Evolutionary conservation across 306 rosid genomes (phyloP).

Genomic region (Quercus dentata): DNA sequence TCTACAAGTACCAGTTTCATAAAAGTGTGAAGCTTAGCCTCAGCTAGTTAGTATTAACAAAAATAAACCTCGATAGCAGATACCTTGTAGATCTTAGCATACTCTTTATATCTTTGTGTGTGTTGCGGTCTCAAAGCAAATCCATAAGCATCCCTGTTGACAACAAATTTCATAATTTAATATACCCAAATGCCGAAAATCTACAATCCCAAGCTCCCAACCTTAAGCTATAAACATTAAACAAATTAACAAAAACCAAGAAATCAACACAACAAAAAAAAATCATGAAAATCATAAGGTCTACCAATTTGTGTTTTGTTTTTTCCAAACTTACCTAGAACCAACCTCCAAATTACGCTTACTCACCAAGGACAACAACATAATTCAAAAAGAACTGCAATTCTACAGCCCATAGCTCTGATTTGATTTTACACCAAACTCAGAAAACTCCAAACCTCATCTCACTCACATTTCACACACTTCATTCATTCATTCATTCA

Average conservation of each 20-base stretch:
- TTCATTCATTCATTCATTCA: too few species aligned
- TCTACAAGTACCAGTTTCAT: not conserved
- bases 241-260: too few species aligned
- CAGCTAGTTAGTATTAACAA: constrained; percentile 3
- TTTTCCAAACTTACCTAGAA: constrained; percentile 58
- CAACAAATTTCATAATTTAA: not conserved
- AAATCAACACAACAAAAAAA: not conserved
- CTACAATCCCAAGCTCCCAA: not conserved
- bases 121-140: constrained; percentile 96
- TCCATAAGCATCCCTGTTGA: constrained; percentile 79
- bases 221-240: too few species aligned
- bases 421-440: constrained; percentile 32
- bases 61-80: not conserved
- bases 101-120: constrained; percentile 67
- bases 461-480: constrained; percentile 32
- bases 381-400: constrained; percentile 54
- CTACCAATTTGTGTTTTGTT: not conserved
- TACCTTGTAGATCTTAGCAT: constrained; percentile 76
- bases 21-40: not conserved
- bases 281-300: not conserved
- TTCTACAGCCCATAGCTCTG: constrained; percentile 66
- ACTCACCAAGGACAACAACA: constrained; percentile 98
- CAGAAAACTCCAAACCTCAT: constrained; percentile 24
- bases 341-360: constrained; percentile 92
- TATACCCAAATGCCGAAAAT: not conserved